These are phyloP conservation scores for Pythium dissotocum DNA, from an alignment of 352 stramenopile species.

Conservation along the genomic window DNA sequence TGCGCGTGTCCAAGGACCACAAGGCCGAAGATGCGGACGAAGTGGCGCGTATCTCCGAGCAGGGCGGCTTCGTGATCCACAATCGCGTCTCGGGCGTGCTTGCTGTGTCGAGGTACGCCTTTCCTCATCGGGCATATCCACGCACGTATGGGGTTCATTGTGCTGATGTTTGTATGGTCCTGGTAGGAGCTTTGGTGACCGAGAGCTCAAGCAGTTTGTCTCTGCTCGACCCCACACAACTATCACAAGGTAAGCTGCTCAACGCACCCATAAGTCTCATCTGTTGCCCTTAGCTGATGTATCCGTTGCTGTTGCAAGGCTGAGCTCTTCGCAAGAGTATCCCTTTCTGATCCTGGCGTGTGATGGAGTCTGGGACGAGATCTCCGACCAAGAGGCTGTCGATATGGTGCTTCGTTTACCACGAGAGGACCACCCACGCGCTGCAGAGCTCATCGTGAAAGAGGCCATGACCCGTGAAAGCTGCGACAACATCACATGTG, in stretches of 20 bases:
- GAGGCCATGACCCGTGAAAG: conserved; percentile 56
- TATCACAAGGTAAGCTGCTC: conserved; percentile 37
- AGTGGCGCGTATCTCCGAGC: conserved; percentile 50
- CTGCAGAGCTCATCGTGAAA: conserved; percentile 56
- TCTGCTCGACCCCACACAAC: conserved; percentile 46
- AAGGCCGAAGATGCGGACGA: conserved; percentile 65
- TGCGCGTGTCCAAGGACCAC: conserved; percentile 73
- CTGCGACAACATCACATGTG: conserved; percentile 75
- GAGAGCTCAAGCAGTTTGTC: conserved; percentile 74
- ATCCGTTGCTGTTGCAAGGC: conserved; percentile 24
- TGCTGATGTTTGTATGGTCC: neutral
- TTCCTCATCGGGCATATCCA: neutral
- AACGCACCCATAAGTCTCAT: neutral
- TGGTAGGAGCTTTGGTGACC: conserved; percentile 75
- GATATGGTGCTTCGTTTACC: conserved; percentile 54
- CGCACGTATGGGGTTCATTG: too few species aligned
- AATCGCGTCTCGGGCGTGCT: conserved; percentile 70
- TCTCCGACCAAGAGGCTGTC: conserved; percentile 72
- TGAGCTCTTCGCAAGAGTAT: conserved; percentile 47
- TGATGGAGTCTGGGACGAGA: conserved; percentile 80
- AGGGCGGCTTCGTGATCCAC: conserved; percentile 73
- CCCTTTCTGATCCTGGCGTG: conserved; percentile 77
- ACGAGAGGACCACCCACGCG: conserved; percentile 36
- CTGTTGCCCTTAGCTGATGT: neutral
- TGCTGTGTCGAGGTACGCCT: conserved; percentile 61